Conservation (phyloP, 2,329 filamentous ascomycete species). For the Dactylellina leptospora region DNA sequence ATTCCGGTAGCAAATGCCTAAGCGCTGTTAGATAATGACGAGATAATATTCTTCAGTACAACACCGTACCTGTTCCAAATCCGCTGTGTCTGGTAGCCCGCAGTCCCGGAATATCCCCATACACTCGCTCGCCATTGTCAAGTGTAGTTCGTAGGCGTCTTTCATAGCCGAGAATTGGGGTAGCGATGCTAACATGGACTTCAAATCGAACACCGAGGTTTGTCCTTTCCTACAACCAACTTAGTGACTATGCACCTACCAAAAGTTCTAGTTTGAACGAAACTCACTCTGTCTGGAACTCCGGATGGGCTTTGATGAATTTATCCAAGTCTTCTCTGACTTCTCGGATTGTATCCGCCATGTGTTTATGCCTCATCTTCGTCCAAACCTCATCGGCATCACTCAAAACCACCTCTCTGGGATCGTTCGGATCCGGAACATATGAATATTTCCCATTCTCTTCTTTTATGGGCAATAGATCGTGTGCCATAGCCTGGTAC, state of each 20-base stretch:
- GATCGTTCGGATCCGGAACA: conserved; percentile 73
- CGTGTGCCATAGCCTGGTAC: conserved; percentile 97
- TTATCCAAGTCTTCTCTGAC: conserved; percentile 90
- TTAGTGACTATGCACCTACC: conserved; percentile 27
- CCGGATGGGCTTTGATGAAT: conserved; percentile 88
- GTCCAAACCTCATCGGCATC: conserved; percentile 96
- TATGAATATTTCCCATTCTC: conserved; percentile 83
- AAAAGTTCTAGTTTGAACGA: conserved; percentile 8
- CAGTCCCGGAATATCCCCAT: conserved; percentile 90
- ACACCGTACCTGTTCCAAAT: conserved; percentile 75
- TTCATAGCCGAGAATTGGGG: conserved; percentile 96
- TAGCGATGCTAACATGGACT: conserved; percentile 94
- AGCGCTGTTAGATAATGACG: not conserved
- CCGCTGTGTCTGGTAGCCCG: conserved; percentile 86
- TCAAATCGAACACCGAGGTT: conserved; percentile 86
- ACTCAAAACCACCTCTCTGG: conserved; percentile 88
- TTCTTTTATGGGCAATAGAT: conserved; percentile 86
- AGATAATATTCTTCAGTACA: conserved; percentile 23
- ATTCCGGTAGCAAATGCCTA: conserved; percentile 84
- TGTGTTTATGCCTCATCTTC: conserved; percentile 90
- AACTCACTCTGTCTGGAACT: conserved; percentile 77
- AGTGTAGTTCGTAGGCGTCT: conserved; percentile 89
- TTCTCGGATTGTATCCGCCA: conserved; percentile 97
- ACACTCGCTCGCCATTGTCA: conserved; percentile 96
- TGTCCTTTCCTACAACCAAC: conserved; percentile 69